Evolutionary conservation across 768 basidiomycete genomes (phyloP).

Genomic region (Tricholoma matsutake): DNA sequence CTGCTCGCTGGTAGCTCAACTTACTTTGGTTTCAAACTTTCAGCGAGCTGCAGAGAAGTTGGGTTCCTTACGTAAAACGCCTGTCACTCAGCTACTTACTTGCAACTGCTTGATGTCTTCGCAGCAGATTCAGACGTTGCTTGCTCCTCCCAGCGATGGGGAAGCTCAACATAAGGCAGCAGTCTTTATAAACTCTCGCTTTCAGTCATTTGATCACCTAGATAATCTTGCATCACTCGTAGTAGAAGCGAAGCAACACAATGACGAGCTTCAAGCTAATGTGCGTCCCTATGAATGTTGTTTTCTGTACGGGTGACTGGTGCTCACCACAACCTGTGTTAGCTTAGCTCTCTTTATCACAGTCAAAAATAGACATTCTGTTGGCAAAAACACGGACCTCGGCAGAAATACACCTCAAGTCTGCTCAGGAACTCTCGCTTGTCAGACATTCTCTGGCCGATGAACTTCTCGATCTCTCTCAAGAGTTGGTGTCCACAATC

Average conservation of each 20-base stretch:
- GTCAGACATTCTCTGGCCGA: slow-evolving; percentile 75
- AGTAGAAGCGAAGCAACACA: slow-evolving; percentile 36
- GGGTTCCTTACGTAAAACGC: no score
- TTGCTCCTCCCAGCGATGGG: slow-evolving; percentile 43
- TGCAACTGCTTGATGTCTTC: slow-evolving; percentile 18
- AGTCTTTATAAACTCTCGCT: slow-evolving; percentile 42
- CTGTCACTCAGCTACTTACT: no score
- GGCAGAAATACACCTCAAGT: slow-evolving; percentile 49
- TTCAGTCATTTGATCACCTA: slow-evolving; percentile 49
- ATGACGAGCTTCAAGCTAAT: slow-evolving; percentile 39
- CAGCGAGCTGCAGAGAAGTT: no score
- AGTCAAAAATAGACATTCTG: slow-evolving; percentile 42
- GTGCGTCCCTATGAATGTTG: slow-evolving; percentile 36
- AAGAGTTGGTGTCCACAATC: slow-evolving; percentile 59
- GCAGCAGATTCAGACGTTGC: slow-evolving; percentile 43
- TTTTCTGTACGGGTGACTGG: slow-evolving; percentile 11
- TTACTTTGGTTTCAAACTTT: no score
- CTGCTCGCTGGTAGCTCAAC: no score
- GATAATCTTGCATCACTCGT: slow-evolving; percentile 43
- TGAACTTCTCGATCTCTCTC: slow-evolving; percentile 65
- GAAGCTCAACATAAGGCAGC: slow-evolving; percentile 34
- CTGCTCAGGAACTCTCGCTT: slow-evolving; percentile 74
- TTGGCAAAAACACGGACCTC: slow-evolving; percentile 46
- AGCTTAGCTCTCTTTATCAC: slow-evolving; percentile 60
- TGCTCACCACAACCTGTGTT: slow-evolving; percentile 38